Percentiles rank a stretch among this genome's conserved stretches.
phyloP scores from a whole-genome alignment of 2,329 filamentous ascomycete species.

The Simplicillium aogashimaense region DNA sequence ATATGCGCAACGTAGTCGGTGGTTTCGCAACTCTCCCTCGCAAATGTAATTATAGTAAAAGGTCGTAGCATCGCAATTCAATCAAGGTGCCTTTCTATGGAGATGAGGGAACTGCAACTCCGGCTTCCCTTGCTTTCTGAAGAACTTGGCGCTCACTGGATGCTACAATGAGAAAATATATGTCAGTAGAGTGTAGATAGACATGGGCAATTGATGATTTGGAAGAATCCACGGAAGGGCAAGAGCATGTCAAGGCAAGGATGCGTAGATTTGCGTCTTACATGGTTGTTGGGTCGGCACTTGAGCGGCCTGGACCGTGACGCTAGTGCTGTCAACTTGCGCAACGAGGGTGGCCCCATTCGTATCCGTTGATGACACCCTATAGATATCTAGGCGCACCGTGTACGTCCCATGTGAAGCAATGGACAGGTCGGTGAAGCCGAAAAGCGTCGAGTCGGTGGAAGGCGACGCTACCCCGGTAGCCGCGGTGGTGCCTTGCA shows the following conservation, averaged over 20 bases:
- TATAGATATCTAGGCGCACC: slow-evolving; percentile 19
- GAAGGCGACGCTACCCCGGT: slow-evolving; percentile 9
- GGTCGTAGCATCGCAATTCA: neutral
- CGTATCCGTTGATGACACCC: slow-evolving; percentile 7
- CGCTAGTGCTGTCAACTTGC: slow-evolving; percentile 9
- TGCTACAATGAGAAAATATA: slow-evolving; percentile 1
- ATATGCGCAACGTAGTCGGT: neutral
- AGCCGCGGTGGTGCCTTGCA: slow-evolving; percentile 10
- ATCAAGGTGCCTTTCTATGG: too few species aligned
- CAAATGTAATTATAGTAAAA: neutral
- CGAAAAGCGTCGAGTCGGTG: slow-evolving; percentile 11
- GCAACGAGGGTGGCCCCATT: slow-evolving; percentile 7
- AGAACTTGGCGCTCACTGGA: slow-evolving; percentile 5
- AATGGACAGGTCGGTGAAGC: slow-evolving; percentile 16
- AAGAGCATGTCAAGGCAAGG: too few species aligned
- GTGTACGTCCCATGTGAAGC: slow-evolving; percentile 11
- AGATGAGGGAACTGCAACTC: slow-evolving; percentile 6
- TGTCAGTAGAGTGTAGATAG: too few species aligned
- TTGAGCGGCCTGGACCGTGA: slow-evolving; percentile 7
- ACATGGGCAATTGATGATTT: too few species aligned
- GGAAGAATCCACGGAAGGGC: too few species aligned
- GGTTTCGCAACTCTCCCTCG: neutral
- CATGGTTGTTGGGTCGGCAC: slow-evolving; percentile 6
- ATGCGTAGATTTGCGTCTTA: slow-evolving; percentile 1
- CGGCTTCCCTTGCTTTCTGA: slow-evolving; percentile 4